These are phyloP conservation scores for Recurvomyces mirabilis DNA, from an alignment of 495 filamentous ascomycete species.

Conservation along the genomic window DNA sequence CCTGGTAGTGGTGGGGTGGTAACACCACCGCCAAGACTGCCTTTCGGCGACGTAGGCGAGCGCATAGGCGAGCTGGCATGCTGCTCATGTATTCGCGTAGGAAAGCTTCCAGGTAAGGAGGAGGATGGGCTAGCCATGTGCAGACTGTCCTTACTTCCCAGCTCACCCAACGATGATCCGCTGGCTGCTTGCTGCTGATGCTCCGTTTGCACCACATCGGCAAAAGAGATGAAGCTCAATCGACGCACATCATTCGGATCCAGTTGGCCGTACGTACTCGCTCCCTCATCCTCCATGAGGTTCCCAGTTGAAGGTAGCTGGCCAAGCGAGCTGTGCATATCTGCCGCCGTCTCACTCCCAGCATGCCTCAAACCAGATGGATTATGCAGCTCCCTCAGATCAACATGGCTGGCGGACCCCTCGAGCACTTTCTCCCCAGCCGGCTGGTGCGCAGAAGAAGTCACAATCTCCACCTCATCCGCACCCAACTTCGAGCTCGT, in stretches of 20 bases:
- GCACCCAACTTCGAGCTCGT: slow-evolving; percentile 65
- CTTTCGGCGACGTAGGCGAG: slow-evolving; percentile 8
- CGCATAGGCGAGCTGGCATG: slow-evolving; percentile 48
- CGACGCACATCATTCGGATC: slow-evolving; percentile 69
- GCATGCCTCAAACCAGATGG: slow-evolving; percentile 36
- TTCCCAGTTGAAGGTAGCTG: slow-evolving; percentile 30
- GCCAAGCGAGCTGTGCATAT: slow-evolving; percentile 27
- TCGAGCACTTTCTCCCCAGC: slow-evolving; percentile 47
- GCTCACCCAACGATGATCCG: slow-evolving; percentile 21
- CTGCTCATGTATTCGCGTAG: slow-evolving; percentile 36
- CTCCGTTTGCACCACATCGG: slow-evolving; percentile 86
- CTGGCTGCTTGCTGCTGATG: slow-evolving; percentile 38
- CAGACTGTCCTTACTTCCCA: slow-evolving; percentile 49
- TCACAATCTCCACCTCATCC: slow-evolving; percentile 81
- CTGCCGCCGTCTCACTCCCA: slow-evolving; percentile 42
- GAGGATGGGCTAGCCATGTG: slow-evolving; percentile 43
- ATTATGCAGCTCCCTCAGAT: slow-evolving; percentile 22
- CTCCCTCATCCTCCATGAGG: slow-evolving; percentile 42
- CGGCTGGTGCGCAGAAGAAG: slow-evolving; percentile 67
- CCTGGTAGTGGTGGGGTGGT: slow-evolving; percentile 10
- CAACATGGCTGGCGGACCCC: slow-evolving; percentile 16
- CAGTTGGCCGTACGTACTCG: slow-evolving; percentile 59
- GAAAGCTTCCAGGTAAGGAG: slow-evolving; percentile 43
- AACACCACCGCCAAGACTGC: slow-evolving; percentile 4
- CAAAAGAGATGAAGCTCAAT: slow-evolving; percentile 86